phyloP scores from a whole-genome alignment of 176 grass and related monocot genomes.

The Olyra latifolia region DNA sequence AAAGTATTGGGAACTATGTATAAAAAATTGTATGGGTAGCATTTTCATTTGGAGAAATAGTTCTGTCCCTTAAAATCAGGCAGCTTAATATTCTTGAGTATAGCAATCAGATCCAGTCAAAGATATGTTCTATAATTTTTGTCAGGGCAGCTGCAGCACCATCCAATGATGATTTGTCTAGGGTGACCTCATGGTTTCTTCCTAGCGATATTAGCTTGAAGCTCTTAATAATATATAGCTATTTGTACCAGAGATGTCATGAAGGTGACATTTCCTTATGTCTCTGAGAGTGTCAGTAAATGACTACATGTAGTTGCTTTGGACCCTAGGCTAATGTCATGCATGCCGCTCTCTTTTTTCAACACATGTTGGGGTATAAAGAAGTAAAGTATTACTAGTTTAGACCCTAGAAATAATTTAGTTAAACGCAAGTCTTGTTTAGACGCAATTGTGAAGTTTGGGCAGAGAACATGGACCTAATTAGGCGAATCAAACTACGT shows the following conservation, averaged over 20 bases:
- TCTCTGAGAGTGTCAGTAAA: not conserved
- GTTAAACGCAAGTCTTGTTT: not conserved
- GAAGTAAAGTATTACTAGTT: not conserved
- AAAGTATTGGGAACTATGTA: not conserved
- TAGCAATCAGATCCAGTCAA: not conserved
- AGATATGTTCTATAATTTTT: not conserved
- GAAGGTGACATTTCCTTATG: not conserved
- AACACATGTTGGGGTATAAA: not conserved
- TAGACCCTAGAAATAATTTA: not conserved
- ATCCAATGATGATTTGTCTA: conserved; percentile 9
- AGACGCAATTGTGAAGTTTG: not conserved
- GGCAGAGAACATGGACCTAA: not conserved
- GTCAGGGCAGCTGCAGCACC: not conserved
- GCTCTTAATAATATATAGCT: not conserved
- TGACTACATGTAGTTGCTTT: not conserved
- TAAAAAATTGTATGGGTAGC: not conserved
- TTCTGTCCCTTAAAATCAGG: not conserved
- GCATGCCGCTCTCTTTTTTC: not conserved
- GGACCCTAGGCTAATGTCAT: not conserved
- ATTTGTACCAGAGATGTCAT: not conserved
- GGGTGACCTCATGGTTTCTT: conserved; percentile 3
- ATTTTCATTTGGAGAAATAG: conserved; percentile 2
- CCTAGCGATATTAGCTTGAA: conserved; percentile 9
- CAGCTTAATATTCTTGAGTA: not conserved
- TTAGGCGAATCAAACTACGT: not conserved